These are phyloP conservation scores for Beta macrorhiza DNA, from an alignment of 179 eudicot genomes.

Conservation along the genomic window DNA sequence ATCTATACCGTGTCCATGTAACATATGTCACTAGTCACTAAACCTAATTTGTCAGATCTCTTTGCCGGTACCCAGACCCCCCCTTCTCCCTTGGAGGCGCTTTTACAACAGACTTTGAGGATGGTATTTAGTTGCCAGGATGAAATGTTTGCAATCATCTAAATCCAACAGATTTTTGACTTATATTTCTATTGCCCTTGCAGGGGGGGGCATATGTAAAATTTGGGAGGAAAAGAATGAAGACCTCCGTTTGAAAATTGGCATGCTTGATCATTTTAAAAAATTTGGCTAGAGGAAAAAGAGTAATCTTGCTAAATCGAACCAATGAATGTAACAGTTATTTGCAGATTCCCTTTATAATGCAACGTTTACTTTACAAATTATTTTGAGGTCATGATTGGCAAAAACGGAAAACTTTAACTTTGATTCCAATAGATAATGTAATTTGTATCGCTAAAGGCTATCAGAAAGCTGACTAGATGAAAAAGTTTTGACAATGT, in stretches of 20 bases:
- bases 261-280: not conserved
- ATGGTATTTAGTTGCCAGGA: not conserved
- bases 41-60: too few relatives aligned
- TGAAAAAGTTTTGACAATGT: not conserved
- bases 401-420: not conserved
- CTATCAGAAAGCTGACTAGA: not conserved
- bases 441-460: not conserved
- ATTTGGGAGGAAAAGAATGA: not conserved
- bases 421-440: not conserved
- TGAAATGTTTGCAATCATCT: not conserved
- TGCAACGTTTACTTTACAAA: too few relatives aligned
- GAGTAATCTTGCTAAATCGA: not conserved
- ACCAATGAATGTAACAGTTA: not conserved
- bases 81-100: too few relatives aligned
- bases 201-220: not conserved
- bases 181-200: not conserved
- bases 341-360: not conserved
- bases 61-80: too few relatives aligned
- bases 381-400: not conserved
- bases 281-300: not conserved
- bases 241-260: not conserved
- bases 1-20: too few relatives aligned
- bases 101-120: not conserved
- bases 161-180: not conserved
- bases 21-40: too few relatives aligned